phyloP scores from a whole-genome alignment of 371 early-diverging fungal species.

The Mucor mucedo region DNA sequence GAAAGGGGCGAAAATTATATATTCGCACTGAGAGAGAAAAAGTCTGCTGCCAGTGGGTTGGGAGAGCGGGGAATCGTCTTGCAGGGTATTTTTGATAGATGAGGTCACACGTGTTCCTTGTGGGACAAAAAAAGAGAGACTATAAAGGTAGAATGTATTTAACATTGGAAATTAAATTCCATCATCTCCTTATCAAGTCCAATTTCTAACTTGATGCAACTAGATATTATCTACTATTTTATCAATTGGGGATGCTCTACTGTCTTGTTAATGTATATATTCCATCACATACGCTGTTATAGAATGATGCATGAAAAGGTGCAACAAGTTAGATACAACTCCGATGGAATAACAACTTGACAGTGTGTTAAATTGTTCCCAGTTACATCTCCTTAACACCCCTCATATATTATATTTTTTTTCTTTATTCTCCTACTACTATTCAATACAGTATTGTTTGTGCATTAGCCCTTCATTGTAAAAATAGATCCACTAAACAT shows the following conservation, averaged over 20 bases:
- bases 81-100: slow-evolving; percentile 1
- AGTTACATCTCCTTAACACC: neutral
- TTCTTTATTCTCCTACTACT: neutral
- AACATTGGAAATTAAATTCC: neutral
- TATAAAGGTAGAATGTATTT: neutral
- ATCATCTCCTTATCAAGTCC: slow-evolving; percentile 15
- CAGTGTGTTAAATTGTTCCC: neutral
- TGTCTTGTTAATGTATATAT: neutral
- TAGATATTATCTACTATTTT: neutral
- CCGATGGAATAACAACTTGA: neutral
- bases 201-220: slow-evolving; percentile 11
- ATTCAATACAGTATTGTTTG: slow-evolving; percentile 1
- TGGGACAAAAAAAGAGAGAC: neutral
- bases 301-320: neutral
- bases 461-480: slow-evolving; percentile 5
- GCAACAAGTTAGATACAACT: neutral
- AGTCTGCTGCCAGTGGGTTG: neutral
- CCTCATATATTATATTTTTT: neutral
- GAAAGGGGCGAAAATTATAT: slow-evolving; percentile 7
- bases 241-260: neutral
- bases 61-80: neutral
- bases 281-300: neutral
- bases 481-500: neutral
- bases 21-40: neutral
- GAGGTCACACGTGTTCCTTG: slow-evolving; percentile 4